phyloP scores from a whole-genome alignment of 495 filamentous ascomycete genomes.

The Aspergillus sparsus region DNA sequence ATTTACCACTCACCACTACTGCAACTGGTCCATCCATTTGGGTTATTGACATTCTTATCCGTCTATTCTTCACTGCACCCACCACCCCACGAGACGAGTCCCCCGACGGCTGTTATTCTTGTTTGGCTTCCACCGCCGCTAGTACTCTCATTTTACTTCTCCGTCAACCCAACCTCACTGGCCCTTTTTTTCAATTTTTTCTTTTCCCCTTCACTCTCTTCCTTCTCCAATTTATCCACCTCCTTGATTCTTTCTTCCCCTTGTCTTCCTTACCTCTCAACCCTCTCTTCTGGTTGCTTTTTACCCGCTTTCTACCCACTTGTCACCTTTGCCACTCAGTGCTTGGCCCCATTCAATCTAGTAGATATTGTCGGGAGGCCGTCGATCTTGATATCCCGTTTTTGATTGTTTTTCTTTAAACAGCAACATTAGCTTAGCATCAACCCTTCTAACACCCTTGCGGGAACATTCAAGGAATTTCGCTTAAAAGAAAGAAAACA shows the following conservation, averaged over 20 bases:
- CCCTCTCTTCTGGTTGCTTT: conserved; percentile 5
- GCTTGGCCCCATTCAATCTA: conserved; percentile 15
- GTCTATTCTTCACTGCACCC: conserved; percentile 17
- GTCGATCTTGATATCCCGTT: conserved; percentile 30
- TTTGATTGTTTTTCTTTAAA: conserved; percentile 11
- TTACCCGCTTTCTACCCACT: conserved; percentile 6
- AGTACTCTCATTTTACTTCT: conserved; percentile 25
- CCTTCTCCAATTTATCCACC: conserved; percentile 19
- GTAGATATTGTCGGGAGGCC: conserved; percentile 21
- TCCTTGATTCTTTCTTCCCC: conserved; percentile 15
- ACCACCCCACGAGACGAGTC: conserved; percentile 30
- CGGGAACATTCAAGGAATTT: conserved; percentile 16
- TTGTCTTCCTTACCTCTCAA: conserved; percentile 11
- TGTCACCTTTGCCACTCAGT: conserved; percentile 13
- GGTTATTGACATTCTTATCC: conserved; percentile 23
- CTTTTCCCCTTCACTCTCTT: conserved; percentile 19
- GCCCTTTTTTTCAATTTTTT: conserved; percentile 33
- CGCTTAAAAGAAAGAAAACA: background rate
- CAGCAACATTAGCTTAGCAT: conserved; percentile 13
- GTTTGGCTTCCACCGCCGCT: conserved; percentile 28
- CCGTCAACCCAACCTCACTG: conserved; percentile 13
- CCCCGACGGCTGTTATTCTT: conserved; percentile 23
- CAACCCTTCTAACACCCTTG: conserved; percentile 28
- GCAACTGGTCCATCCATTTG: conserved; percentile 11
- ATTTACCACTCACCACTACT: background rate